Base-by-base conservation (phyloP, 768 basidiomycete genomes). In the Podaxis pistillaris region DNA sequence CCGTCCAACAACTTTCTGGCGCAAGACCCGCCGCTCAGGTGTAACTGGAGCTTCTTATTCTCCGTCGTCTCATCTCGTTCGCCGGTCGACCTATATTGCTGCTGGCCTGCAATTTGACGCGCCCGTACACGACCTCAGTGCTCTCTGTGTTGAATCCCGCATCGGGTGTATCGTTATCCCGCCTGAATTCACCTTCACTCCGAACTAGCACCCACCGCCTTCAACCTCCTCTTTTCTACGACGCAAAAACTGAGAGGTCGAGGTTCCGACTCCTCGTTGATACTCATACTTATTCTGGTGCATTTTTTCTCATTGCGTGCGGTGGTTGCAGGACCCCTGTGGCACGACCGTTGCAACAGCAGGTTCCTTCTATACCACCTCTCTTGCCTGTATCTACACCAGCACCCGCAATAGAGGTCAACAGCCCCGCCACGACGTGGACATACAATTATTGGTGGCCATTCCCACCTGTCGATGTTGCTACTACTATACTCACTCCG, bases 1-100 rank as follows among this genome's bases (percentile, higher is more conserved):
- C 38, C 88, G 91, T n/a, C 90, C 91, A 0, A 89, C 85, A 6
- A 89, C 91, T 0, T 91, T 93, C 71, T 93, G 91, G 91, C 81
- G 89, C 36, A 86, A 85, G 65, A 90, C 88, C 1, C 81, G 76
- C 33, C 84, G 86, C 13, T 90, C 89, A 19, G 91, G 89, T 15
- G 88, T 92, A 0, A 81, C 88, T 51, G 82, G 79, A 3, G 83
- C 88, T 5, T 86, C 84, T 0, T 91, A 90, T 70, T 89, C 91
- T 5, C 90, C 90, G 0, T 82, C 89, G 0, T 84, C 84, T 0
- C 86, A 90, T 70, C 83, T 90, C 62, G 81, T 92, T 52, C 88
- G 91, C 41, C 85, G 90, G 4, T 86, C 89, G 4, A 91, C 90
- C 1, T 91, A 89, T 69, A 83, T 92, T 65, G 91, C 90, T 30